Percentiles rank a stretch among this genome's conserved stretches.
These are phyloP conservation scores for Physaria fendleri DNA, from an alignment of 345 rosid genomes.

Conservation along the genomic window DNA sequence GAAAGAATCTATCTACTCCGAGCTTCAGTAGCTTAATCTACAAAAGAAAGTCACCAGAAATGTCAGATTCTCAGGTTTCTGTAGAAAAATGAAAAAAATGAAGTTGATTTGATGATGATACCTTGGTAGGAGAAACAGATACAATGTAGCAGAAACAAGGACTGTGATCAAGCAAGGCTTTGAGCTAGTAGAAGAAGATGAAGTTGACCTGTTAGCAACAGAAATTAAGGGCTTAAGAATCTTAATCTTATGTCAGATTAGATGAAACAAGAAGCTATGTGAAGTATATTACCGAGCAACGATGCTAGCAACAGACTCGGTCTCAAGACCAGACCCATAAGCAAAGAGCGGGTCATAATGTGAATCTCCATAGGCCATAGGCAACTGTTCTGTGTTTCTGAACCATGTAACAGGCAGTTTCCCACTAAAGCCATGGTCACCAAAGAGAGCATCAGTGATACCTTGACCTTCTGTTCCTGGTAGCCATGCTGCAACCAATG, in stretches of 20 bases:
- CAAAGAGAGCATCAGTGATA: slow-evolving; percentile 72
- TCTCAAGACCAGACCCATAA: slow-evolving; percentile 72
- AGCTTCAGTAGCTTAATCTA: slow-evolving; percentile 18
- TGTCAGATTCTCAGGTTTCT: neutral
- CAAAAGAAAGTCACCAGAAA: neutral
- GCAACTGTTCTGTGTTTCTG: slow-evolving; percentile 76
- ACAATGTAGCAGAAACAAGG: slow-evolving; percentile 18
- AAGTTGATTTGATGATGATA: slow-evolving; percentile 15
- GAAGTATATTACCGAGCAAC: slow-evolving; percentile 45
- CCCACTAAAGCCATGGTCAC: slow-evolving; percentile 83
- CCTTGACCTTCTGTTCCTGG: slow-evolving; percentile 98
- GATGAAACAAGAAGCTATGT: neutral
- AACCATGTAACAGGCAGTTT: slow-evolving; percentile 90
- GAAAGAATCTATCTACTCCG: slow-evolving; percentile 17
- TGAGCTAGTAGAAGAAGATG: slow-evolving; percentile 30
- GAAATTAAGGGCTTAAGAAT: neutral
- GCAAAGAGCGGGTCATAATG: slow-evolving; percentile 85
- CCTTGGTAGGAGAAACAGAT: slow-evolving; percentile 35
- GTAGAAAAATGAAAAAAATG: neutral
- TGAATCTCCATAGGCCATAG: slow-evolving; percentile 75
- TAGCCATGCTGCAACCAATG: slow-evolving; percentile 87
- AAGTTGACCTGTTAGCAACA: slow-evolving; percentile 41
- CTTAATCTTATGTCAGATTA: neutral
- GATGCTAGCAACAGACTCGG: slow-evolving; percentile 48
- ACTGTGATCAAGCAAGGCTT: slow-evolving; percentile 32